A percentile compares a stretch with the other conserved stretches of the same genome.
phyloP scores from a whole-genome alignment of 2,329 filamentous ascomycete genomes.

The Knoxdaviesia capensis region DNA sequence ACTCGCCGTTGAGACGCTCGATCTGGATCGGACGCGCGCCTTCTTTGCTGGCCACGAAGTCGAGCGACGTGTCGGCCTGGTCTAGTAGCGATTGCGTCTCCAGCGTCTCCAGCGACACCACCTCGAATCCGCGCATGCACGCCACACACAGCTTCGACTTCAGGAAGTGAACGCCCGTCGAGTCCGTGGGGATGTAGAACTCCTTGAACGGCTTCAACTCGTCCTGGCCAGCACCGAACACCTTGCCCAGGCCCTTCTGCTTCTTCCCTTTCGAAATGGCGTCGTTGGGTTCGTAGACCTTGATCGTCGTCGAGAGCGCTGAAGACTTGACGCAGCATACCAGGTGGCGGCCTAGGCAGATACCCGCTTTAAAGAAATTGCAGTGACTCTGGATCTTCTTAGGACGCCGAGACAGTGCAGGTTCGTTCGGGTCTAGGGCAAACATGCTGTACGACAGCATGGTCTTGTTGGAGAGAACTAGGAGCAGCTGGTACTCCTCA shows the following conservation, averaged over 20 bases:
- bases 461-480: conserved; percentile 86
- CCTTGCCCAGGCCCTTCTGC: conserved; percentile 85
- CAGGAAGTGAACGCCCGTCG: conserved; percentile 94
- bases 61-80: conserved; percentile 90
- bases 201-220: conserved; percentile 95
- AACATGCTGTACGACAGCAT: conserved; percentile 76
- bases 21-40: conserved; percentile 92
- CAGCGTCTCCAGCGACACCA: conserved; percentile 90
- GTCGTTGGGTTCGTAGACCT: conserved; percentile 97
- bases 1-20: conserved; percentile 89
- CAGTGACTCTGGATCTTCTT: conserved; percentile 96
- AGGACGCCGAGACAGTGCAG: conserved; percentile 60
- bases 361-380: conserved; percentile 96
- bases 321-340: conserved; percentile 95
- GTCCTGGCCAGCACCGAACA: conserved; percentile 85
- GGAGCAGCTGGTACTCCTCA: conserved; percentile 79
- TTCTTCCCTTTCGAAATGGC: conserved; percentile 85
- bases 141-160: conserved; percentile 93
- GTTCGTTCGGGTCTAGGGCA: conserved; percentile 69
- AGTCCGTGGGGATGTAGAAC: conserved; percentile 96
- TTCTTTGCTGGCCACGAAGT: conserved; percentile 89
- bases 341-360: conserved; percentile 81
- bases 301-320: conserved; percentile 85
- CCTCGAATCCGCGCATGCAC: conserved; percentile 88
- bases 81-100: conserved; percentile 94